phyloP scores from a whole-genome alignment of 1,284 basidiomycete genomes.

The Moniliophthora roreri region DNA sequence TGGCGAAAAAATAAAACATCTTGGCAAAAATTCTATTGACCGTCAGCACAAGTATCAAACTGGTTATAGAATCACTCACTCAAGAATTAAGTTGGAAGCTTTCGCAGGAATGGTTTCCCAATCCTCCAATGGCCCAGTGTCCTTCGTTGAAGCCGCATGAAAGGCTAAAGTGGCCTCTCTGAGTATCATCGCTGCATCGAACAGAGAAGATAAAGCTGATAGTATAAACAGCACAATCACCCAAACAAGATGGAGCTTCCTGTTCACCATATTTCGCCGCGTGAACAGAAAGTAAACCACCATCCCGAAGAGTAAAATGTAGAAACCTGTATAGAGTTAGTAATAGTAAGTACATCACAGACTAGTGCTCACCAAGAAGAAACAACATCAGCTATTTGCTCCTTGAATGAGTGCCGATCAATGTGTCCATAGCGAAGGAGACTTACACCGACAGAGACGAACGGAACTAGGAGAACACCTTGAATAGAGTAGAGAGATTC shows the following conservation, averaged over 20 bases:
- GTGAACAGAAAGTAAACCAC: background rate
- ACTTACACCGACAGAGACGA: too few relatives aligned
- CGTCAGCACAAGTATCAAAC: too few relatives aligned
- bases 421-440: too few relatives aligned
- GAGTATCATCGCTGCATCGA: background rate
- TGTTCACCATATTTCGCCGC: background rate
- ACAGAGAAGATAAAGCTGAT: background rate
- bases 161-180: background rate
- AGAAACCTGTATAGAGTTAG: conserved; percentile 2
- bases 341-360: background rate
- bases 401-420: too few relatives aligned
- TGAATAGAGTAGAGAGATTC: too few relatives aligned
- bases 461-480: too few relatives aligned
- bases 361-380: too few relatives aligned
- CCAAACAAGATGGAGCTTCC: conserved; percentile 4
- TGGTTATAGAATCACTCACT: too few relatives aligned
- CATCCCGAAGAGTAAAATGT: conserved; percentile 4
- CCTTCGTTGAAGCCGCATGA: background rate
- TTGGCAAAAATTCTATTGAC: too few relatives aligned
- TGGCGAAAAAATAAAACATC: too few relatives aligned
- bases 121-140: background rate
- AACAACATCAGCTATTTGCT: too few relatives aligned
- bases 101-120: background rate
- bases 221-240: background rate
- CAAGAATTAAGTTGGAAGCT: too few relatives aligned